Base-by-base conservation (phyloP, 2,329 filamentous ascomycete genomes). In the Juglanconis sp. region DNA sequence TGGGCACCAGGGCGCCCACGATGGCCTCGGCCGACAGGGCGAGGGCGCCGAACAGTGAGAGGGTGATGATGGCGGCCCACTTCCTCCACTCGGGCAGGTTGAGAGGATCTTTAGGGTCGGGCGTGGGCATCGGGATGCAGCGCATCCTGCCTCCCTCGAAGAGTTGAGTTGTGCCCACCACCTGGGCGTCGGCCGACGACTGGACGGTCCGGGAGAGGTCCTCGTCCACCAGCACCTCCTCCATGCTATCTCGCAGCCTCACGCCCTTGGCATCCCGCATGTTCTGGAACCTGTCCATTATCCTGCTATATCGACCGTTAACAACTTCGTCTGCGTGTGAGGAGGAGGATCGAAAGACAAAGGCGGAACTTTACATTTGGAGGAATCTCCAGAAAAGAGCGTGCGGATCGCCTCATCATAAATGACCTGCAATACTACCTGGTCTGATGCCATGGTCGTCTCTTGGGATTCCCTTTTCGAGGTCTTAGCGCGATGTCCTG, bases 61-160 rank as follows among this genome's bases (percentile, higher is more conserved):
- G 61, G 1, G 63, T 59, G 15, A 62, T 60, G 32, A 68, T 64
- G 24, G 65, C 64, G 1, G 62, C 31, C 67, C 67, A 68, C 57
- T 68, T 68, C 46, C 66, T 52, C 66, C 67, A 66, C 24, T 60
- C 54, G 2, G 65, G 63, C 13, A 68, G 61, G 57, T 68, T 68
- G 30, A 68, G 57, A 34, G 67, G 67, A 40, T 68, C 67, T 62
- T 53, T 53, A 1, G 53, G 55, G 31, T 63, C 51, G 7, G 60
- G 53, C 47, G 57, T 52, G 40, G 61, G 53, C 61, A 64, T 64
- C n/a, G 65, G 65, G 24, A 66, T 57, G 47, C 55, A 64, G 13
- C 60, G 64, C 40, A 64, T 56, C 56, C 58, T 34, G 51, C 63
- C 61, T 7, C 56, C 59, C 31, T 59, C 44, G 56, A 61, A 65